Evolutionary conservation across 169 alveolate genomes (phyloP), one percentile per base, ranked within the genome.

Genomic region (Amoebophrya sp.): DNA sequence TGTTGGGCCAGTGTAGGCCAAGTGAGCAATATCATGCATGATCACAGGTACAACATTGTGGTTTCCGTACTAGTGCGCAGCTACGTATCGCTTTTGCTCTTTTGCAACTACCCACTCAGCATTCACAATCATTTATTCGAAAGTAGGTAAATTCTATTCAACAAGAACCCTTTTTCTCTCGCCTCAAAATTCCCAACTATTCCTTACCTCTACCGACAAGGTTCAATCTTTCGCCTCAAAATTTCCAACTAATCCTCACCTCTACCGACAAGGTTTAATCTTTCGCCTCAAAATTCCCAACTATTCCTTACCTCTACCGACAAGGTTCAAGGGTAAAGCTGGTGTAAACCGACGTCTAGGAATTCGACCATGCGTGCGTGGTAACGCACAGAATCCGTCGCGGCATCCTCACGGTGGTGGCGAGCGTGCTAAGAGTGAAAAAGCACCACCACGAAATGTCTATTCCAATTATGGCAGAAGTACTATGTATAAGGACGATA

Each of bases 341-440:
- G 83, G 83, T 18, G 83, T 65, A 10, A 65, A 65, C 83, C 12
- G 83, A 10, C 83, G 83, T 29, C 83, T 65, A 36, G 83, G 83
- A 6, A 65, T 26, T 6, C 83, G 83, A 0, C 83, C 83, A 29
- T 6, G 36, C 36, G 83, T 65, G 33, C 83, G 83, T 0, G 98
- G 98, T 26, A 95, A 95, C 0, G 98, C 98, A 29, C 95, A 95
- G 97, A 95, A 95, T 91, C 96, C 98, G 2, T 95, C 95, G 54
- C 92, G 93, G 40, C 98, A 96, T 93, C 98, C 98, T 14, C 98
- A 96, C 91, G 98, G 98, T 0, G 98, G 95, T 47, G 92, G 40
- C 33, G 10, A 29, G 41, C 34, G n/a, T 10, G 41, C 92, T n/a
- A 38, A 55, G 65, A 6, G 14, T 40, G 34, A 34, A 36, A 92